Percentiles rank a stretch among this genome's conserved stretches.
phyloP scores from a whole-genome alignment of 164 flowering plant genomes.

The Magnolia sinica region DNA sequence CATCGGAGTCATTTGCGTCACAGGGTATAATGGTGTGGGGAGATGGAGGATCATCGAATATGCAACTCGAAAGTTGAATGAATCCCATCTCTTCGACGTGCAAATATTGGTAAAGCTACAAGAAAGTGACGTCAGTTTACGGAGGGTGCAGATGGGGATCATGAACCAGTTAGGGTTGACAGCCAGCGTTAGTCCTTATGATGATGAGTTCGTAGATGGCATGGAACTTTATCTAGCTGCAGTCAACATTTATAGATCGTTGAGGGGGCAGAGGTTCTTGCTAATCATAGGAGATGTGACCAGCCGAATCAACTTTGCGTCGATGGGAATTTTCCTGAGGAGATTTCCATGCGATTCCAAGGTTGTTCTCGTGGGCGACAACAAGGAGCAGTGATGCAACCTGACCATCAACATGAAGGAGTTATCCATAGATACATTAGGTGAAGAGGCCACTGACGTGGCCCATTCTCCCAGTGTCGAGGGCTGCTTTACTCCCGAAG shows the following conservation, averaged over 20 bases:
- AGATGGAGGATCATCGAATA: background rate
- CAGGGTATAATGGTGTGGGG: background rate
- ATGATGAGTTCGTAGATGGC: background rate
- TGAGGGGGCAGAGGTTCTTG: background rate
- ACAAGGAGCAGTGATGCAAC: background rate
- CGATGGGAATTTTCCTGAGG: background rate
- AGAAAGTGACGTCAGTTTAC: background rate
- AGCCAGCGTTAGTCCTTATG: too few relatives aligned
- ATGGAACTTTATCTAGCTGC: background rate
- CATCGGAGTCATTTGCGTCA: background rate
- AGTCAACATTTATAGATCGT: background rate
- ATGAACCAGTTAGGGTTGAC: background rate
- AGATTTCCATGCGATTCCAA: background rate
- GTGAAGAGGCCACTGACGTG: background rate
- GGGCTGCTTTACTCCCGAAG: background rate
- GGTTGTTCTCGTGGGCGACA: background rate
- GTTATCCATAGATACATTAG: too few relatives aligned
- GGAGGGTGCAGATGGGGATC: background rate
- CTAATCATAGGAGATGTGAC: background rate
- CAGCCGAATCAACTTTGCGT: too few relatives aligned
- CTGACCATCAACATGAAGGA: background rate
- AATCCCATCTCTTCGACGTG: background rate
- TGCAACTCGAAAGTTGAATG: background rate
- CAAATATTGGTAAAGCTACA: background rate
- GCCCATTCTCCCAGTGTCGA: background rate